Conservation (phyloP, 257 asterid species). For the Salvia hispanica region DNA sequence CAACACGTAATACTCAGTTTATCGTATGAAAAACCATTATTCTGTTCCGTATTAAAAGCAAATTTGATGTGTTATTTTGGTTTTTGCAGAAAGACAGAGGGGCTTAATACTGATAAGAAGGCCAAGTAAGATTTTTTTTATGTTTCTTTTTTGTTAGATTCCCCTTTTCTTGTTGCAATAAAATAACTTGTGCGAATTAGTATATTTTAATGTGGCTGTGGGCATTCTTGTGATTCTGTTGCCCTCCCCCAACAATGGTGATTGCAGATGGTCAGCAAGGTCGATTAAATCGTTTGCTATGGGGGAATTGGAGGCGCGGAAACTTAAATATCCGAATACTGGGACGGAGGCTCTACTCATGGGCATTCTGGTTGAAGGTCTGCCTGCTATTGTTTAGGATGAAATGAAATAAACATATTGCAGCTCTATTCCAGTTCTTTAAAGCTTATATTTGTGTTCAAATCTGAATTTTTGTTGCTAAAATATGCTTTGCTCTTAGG, state of each 20-base stretch:
- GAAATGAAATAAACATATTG: neutral
- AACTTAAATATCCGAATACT: slow-evolving; percentile 76
- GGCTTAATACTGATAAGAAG: slow-evolving; percentile 44
- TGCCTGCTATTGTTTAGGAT: slow-evolving; percentile 33
- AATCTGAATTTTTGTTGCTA: slow-evolving; percentile 5
- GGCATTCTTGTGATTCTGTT: slow-evolving; percentile 10
- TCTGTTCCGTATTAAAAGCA: neutral
- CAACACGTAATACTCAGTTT: slow-evolving; percentile 50
- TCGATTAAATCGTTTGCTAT: slow-evolving; percentile 79
- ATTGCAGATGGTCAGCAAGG: slow-evolving; percentile 85
- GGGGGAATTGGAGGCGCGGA: slow-evolving; percentile 89
- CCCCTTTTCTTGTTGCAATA: neutral
- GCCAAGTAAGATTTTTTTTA: slow-evolving; percentile 49
- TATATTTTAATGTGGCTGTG: neutral
- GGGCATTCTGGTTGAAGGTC: slow-evolving; percentile 97
- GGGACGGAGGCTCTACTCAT: slow-evolving; percentile 94
- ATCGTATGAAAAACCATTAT: neutral
- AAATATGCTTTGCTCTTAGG: neutral
- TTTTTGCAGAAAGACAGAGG: slow-evolving; percentile 53
- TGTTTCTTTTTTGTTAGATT: neutral
- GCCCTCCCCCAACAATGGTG: slow-evolving; percentile 25
- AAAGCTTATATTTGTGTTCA: slow-evolving; percentile 22
- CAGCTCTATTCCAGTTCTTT: neutral
- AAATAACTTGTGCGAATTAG: neutral
- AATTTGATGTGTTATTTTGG: slow-evolving; percentile 13